Evolutionary conservation across 2,329 filamentous ascomycete species (phyloP), one percentile per base, ranked within the genome.

Genomic region (Zarea fungicola): DNA sequence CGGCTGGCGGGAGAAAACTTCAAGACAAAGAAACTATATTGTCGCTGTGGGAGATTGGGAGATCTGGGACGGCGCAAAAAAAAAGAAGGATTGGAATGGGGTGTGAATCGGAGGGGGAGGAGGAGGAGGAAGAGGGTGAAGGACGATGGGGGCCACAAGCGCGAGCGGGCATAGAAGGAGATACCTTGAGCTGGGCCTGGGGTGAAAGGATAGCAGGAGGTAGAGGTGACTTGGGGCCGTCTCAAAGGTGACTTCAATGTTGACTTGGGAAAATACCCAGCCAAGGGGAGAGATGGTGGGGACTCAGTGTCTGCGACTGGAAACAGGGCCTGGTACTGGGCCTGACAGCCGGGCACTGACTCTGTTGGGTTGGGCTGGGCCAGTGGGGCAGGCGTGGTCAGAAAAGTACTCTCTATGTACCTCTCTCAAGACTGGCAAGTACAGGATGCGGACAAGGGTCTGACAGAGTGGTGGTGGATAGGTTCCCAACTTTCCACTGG

Each of bases 81-180:
- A 62, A 65, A 61, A 54, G 64, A 64, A 56, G 52, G 64, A 66
- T 60, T 60, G 60, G 58, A 61, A 61, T 58, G 56, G 54, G 55
- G 59, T 57, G 40, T 41, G 53, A 54, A 53, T 53, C 55, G 53
- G 56, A 56, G 58, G 57, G 54, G 55, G 55, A 56, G 59, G 54
- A 54, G 52, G 54, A 57, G 48, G 56, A 57, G 56, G 57, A 54
- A 40, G 35, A 28, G 26, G 42, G 43, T 25, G 41, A 34, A 28
- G 34, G 35, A 37, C 32, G 25, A 26, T 35, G 8, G 22, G 28
- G 28, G 46, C 31, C 23, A 31, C 26, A 42, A 49, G 37, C 39
- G 37, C 46, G 23, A 42, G 37, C 29, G 46, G 46, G 31, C 46
- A 60, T 48, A 56, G 55, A 50, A 51, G 54, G 55, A 42, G 46